These are phyloP conservation scores for Hypericum perforatum DNA, from an alignment of 345 rosid species.

Conservation along the genomic window DNA sequence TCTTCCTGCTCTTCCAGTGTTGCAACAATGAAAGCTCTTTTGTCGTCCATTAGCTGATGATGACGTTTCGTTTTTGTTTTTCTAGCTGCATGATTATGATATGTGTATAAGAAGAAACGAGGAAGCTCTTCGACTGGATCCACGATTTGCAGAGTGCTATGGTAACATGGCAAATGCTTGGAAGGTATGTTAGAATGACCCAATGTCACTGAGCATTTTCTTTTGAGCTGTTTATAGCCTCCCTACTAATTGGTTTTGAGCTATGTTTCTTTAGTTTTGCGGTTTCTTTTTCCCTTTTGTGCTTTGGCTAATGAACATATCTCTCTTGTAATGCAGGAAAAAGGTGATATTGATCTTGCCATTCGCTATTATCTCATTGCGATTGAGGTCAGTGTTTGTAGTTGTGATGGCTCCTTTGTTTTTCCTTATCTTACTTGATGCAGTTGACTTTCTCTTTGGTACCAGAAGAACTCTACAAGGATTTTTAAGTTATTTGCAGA, in stretches of 20 bases:
- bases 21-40: too few relatives aligned
- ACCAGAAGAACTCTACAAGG: too few relatives aligned
- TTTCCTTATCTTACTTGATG: neutral
- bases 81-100: constrained; percentile 87
- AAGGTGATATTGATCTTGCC: constrained; percentile 84
- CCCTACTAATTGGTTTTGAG: neutral
- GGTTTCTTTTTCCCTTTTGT: neutral
- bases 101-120: constrained; percentile 91
- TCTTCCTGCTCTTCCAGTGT: neutral
- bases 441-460: neutral
- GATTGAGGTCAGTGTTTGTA: constrained; percentile 63
- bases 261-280: neutral
- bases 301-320: neutral
- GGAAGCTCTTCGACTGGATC: constrained; percentile 89
- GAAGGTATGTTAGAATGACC: constrained; percentile 45
- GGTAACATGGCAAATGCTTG: constrained; percentile 99
- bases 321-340: constrained; percentile 50
- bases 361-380: constrained; percentile 86
- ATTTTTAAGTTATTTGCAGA: too few relatives aligned
- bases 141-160: constrained; percentile 95
- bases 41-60: too few relatives aligned
- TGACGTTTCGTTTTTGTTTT: neutral
- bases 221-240: neutral
- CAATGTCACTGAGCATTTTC: neutral
- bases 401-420: neutral